Evolutionary conservation across 2,329 filamentous ascomycete genomes (phyloP).

Genomic region (Penicillium glabrum): DNA sequence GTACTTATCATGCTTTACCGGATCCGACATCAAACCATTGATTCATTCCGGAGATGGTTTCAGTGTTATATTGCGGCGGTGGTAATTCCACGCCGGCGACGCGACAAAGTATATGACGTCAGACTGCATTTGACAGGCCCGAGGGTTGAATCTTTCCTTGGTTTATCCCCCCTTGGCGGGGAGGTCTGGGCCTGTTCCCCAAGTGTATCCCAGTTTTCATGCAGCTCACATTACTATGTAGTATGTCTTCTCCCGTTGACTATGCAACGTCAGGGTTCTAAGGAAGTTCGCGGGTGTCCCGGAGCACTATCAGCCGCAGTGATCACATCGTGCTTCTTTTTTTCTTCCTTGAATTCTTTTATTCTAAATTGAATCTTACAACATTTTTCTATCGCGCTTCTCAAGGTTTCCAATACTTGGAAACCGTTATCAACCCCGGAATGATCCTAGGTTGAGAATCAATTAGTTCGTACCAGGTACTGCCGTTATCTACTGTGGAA

Average conservation of each 20-base stretch:
- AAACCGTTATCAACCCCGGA: neutral
- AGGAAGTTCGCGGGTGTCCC: constrained; percentile 4
- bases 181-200: constrained; percentile 15
- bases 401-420: neutral
- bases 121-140: constrained; percentile 20
- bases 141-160: constrained; percentile 21
- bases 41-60: neutral
- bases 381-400: neutral
- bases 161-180: constrained; percentile 19
- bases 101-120: constrained; percentile 19
- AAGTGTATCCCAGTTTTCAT: constrained; percentile 12
- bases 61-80: neutral
- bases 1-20: constrained; percentile 2
- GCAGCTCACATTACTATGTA: constrained; percentile 8
- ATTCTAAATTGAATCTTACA: too few species aligned
- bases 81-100: constrained; percentile 13
- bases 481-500: constrained; percentile 2
- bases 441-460: neutral
- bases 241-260: neutral
- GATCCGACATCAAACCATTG: neutral
- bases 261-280: neutral
- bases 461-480: neutral
- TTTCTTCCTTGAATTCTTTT: neutral
- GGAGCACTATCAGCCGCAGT: constrained; percentile 13
- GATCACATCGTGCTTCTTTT: neutral